Base-by-base conservation (phyloP, 305 asterid genomes). In the Solanum hybrid region DNA sequence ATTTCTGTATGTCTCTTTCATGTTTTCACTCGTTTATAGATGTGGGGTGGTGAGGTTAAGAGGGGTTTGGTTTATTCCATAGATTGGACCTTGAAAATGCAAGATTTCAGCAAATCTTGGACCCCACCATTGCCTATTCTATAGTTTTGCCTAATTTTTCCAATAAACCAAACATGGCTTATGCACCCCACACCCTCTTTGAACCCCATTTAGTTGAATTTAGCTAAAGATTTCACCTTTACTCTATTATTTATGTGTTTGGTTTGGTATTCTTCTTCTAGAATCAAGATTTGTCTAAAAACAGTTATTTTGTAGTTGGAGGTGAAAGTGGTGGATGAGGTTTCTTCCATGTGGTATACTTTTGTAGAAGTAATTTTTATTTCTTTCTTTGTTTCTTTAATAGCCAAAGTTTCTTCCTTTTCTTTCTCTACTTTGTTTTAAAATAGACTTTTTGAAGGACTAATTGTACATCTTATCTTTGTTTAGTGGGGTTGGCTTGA, bases 41-140 rank as follows among this genome's bases (percentile, higher is more conserved):
- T 51, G 26, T 14, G 87, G 87, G 40, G 22, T 46, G 36, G 87
- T 51, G 73, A 31, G 87, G 71, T 27, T 42, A 16, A 16, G 17
- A 14, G 76, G 32, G 16, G 16, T 10, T 69, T 20, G 12, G 40
- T 46, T 35, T 84, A 84, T 27, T 29, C 87, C 73, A 31, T 31
- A 84, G 73, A 84, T 84, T 84, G 72, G 87, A 84, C 87, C 87
- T 84, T 84, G 87, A 84, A 84, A 84, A 51, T 91, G 89, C 92
- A 91, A 89, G 92, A 90, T 89, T 92, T 71, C 85, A 90, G 87
- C 88, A 84, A 91, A 37, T 14, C 88, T 86, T 90, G 94, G 92
- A 64, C 95, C 94, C 91, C 87, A 84, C 87, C 22, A 29, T 40
- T 81, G 20, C 27, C 34, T 38, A 79, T 37, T n/a, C 85, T 24